These are phyloP conservation scores for Choiromyces venosus DNA, from an alignment of 495 filamentous ascomycete species.

Conservation along the genomic window DNA sequence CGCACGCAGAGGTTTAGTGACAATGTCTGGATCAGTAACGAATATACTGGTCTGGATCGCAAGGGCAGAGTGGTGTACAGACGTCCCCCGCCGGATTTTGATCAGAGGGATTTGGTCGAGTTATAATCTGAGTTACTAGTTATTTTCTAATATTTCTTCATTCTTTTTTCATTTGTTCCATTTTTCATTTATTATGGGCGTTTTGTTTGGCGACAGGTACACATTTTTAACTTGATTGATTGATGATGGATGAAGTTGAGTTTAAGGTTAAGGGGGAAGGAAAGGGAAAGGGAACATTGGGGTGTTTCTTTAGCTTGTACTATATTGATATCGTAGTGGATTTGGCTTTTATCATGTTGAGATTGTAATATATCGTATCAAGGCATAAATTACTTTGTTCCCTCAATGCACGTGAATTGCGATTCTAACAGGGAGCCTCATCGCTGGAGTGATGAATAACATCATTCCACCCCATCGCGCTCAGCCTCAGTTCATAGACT, in stretches of 20 bases:
- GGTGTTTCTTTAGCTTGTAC: not conserved
- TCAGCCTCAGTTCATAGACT: not conserved
- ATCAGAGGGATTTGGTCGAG: slow-evolving; percentile 80
- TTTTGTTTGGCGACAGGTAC: not conserved
- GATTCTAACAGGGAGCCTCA: no score
- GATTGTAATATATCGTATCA: no score
- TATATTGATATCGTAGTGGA: not conserved
- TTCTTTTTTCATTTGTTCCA: not conserved
- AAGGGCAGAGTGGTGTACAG: slow-evolving; percentile 82
- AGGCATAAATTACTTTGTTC: no score
- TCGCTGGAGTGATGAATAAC: not conserved
- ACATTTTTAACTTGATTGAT: not conserved
- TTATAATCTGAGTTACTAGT: slow-evolving; percentile 47
- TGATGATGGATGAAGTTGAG: not conserved
- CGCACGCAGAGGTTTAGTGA: slow-evolving; percentile 66
- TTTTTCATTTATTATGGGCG: not conserved
- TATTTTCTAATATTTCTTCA: not conserved
- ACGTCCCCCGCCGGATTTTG: slow-evolving; percentile 85
- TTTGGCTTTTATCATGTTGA: not conserved
- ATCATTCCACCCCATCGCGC: not conserved
- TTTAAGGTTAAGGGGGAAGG: not conserved
- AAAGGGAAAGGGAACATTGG: not conserved
- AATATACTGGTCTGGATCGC: slow-evolving; percentile 78
- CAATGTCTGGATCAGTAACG: slow-evolving; percentile 90
- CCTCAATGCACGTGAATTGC: no score